These are phyloP conservation scores for Magnaporthiopsis incrustans DNA, from an alignment of 2,329 filamentous ascomycete genomes.

Conservation along the genomic window DNA sequence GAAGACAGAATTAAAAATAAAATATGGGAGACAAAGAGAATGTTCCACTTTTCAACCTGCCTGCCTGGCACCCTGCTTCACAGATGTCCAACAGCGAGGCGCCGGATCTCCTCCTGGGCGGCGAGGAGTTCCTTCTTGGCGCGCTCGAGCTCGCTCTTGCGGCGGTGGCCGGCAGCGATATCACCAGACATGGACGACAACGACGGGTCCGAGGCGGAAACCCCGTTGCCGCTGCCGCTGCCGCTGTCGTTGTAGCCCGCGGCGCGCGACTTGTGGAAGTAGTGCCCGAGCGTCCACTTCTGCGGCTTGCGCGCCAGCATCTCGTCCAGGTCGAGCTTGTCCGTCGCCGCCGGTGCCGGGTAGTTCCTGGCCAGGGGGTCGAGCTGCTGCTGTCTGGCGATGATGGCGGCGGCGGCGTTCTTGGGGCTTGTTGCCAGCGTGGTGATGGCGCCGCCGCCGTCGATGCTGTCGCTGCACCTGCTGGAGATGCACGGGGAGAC, in stretches of 20 bases:
- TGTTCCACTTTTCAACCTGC: neutral
- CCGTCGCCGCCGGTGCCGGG: slow-evolving; percentile 27
- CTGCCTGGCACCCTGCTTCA: neutral
- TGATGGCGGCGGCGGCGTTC: neutral
- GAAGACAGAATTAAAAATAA: neutral
- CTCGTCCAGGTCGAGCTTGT: slow-evolving; percentile 32
- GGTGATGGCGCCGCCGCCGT: neutral
- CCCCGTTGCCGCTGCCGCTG: slow-evolving; percentile 26
- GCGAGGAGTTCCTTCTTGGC: slow-evolving; percentile 39
- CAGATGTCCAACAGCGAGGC: neutral
- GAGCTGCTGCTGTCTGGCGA: neutral
- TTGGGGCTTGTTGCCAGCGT: neutral
- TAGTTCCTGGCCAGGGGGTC: slow-evolving; percentile 31
- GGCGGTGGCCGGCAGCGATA: neutral
- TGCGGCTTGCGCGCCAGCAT: slow-evolving; percentile 33
- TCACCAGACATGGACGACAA: neutral
- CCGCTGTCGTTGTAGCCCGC: slow-evolving; percentile 23
- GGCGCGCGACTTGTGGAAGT: slow-evolving; percentile 15
- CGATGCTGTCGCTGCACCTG: neutral
- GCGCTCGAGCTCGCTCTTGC: slow-evolving; percentile 31
- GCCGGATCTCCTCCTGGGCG: slow-evolving; percentile 20
- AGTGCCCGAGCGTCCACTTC: slow-evolving; percentile 31
- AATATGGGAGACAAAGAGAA: neutral
- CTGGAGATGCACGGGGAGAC: slow-evolving; percentile 6
- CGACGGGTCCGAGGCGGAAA: neutral